Percentiles rank a stretch among this genome's conserved stretches.
phyloP scores from a whole-genome alignment of 2,329 filamentous ascomycete species.

The Beauveria scarabaeidicola region DNA sequence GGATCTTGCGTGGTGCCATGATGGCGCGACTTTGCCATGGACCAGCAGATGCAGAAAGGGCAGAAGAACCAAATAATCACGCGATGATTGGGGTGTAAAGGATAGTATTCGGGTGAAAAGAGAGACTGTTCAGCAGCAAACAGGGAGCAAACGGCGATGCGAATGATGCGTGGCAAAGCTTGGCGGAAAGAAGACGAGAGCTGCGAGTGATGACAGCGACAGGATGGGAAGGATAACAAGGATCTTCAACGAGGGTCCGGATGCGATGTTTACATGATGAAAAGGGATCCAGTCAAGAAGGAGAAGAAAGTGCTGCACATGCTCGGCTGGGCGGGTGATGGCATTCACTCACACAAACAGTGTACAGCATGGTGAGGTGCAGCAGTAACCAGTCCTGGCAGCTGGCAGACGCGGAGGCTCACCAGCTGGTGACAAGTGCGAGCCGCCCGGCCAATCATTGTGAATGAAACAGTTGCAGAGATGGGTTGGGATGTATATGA shows the following conservation, averaged over 20 bases:
- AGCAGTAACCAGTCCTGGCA: constrained; percentile 5
- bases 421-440: constrained; percentile 5
- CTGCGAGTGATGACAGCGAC: background rate
- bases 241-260: background rate
- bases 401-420: constrained; percentile 4
- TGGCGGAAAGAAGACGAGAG: background rate
- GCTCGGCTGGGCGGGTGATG: constrained; percentile 5
- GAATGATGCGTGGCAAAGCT: background rate
- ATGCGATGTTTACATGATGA: background rate
- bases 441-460: constrained; percentile 1
- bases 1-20: constrained; percentile 9
- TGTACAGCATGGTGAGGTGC: constrained; percentile 1
- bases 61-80: background rate
- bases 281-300: background rate
- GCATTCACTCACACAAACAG: constrained; percentile 7
- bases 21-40: background rate
- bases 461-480: background rate
- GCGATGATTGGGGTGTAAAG: background rate
- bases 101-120: background rate
- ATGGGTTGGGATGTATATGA: background rate
- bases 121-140: background rate
- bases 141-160: constrained; percentile 6
- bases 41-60: background rate
- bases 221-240: background rate
- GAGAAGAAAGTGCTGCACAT: background rate